Evolutionary conservation across 225 moss, liverwort and hornwort species (phyloP).

Genomic region (Polytrichum formosum): DNA sequence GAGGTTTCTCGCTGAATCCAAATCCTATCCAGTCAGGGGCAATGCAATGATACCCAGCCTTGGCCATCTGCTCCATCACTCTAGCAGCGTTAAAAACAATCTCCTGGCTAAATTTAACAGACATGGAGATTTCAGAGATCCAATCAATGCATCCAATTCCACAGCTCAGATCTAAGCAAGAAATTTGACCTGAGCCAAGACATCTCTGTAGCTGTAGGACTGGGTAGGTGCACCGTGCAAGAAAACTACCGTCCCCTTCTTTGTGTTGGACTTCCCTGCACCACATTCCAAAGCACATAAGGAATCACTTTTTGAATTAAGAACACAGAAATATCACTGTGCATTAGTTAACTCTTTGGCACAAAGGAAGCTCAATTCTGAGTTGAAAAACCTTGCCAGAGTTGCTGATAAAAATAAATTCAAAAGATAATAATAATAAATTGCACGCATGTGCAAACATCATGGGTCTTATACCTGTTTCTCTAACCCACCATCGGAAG

Average conservation of each 20-base stretch:
- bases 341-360: background rate
- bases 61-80: conserved; percentile 57
- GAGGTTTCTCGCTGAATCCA: conserved; percentile 97
- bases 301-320: background rate
- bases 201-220: conserved; percentile 94
- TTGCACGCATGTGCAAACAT: too few relatives aligned
- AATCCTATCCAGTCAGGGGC: conserved; percentile 98
- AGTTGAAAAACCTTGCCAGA: too few relatives aligned
- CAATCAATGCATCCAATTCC: background rate
- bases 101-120: background rate
- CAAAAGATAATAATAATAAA: too few relatives aligned
- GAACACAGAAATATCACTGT: background rate
- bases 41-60: conserved; percentile 81
- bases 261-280: conserved; percentile 49
- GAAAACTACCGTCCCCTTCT: conserved; percentile 79
- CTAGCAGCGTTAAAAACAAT: background rate
- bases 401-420: too few relatives aligned
- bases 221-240: conserved; percentile 94
- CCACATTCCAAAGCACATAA: background rate
- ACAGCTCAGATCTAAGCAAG: background rate
- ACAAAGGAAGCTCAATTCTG: background rate
- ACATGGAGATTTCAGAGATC: background rate
- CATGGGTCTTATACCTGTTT: conserved; percentile 50
- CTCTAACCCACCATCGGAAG: conserved; percentile 89
- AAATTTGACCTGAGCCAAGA: conserved; percentile 60